A percentile compares a stretch with the other conserved stretches of the same genome.
Conservation (phyloP, 2,329 filamentous ascomycete species). For the Colletotrichum theobromicola region DNA sequence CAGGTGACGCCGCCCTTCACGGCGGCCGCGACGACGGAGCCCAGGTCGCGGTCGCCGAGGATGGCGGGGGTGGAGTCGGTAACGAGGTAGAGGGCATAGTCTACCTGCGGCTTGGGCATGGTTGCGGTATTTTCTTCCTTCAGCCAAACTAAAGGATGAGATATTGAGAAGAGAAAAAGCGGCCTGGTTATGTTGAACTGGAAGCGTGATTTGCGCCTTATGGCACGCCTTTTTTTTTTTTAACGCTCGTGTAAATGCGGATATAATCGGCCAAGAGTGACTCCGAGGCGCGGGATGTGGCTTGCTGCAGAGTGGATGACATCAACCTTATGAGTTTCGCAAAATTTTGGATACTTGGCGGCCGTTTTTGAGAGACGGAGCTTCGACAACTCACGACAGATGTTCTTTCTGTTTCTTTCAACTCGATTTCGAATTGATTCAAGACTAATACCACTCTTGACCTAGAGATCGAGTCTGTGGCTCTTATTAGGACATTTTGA, state of each 20-base stretch:
- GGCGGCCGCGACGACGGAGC: slow-evolving; percentile 75
- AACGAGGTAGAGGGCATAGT: slow-evolving; percentile 89
- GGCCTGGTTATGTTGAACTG: not conserved
- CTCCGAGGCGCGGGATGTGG: not conserved
- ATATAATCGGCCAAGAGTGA: slow-evolving; percentile 12
- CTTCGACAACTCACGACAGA: not conserved
- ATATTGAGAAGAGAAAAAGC: not conserved
- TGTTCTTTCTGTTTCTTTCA: not conserved
- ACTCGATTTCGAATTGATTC: not conserved
- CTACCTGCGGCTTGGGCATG: slow-evolving; percentile 51
- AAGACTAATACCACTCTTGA: not conserved
- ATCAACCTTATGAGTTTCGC: not conserved
- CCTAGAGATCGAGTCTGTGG: not conserved
- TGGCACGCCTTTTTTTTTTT: not conserved
- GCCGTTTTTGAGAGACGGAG: not conserved
- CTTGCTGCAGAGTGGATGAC: not conserved
- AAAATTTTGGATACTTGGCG: not conserved
- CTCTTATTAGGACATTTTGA: not conserved
- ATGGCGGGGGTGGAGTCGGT: slow-evolving; percentile 91
- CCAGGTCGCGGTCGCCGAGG: slow-evolving; percentile 73
- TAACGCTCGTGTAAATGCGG: not conserved
- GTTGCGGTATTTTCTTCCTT: not conserved
- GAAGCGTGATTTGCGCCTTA: not conserved
- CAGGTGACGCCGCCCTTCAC: slow-evolving; percentile 81
- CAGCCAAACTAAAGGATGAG: not conserved